Evolutionary conservation across 2,329 filamentous ascomycete species (phyloP).

Genomic region (Alternaria alternata): DNA sequence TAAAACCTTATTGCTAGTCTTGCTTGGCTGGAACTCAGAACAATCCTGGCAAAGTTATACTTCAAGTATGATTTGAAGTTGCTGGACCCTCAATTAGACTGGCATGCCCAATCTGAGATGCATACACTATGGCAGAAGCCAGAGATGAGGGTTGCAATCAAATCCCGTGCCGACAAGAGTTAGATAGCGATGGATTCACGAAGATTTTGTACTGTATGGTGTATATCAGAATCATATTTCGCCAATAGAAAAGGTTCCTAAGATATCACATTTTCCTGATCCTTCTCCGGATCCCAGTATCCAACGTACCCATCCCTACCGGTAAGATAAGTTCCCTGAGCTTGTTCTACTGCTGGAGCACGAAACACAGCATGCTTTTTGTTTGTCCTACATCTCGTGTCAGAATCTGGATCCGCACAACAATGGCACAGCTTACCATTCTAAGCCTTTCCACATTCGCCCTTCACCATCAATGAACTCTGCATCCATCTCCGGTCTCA

Average conservation of each 20-base stretch:
- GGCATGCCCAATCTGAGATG: neutral
- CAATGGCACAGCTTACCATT: neutral
- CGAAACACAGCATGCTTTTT: neutral
- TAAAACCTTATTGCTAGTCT: neutral
- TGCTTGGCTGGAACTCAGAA: neutral
- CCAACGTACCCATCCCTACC: neutral
- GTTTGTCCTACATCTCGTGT: neutral
- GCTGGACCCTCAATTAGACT: neutral
- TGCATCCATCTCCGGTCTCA: neutral
- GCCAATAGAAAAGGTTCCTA: neutral
- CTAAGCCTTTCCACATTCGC: neutral
- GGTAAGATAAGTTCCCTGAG: neutral
- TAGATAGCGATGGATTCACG: neutral
- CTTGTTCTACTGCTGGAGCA: neutral
- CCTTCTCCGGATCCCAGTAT: neutral
- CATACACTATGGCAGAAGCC: conserved; percentile 1
- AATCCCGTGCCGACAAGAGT: neutral
- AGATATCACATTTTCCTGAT: neutral
- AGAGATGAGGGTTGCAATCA: neutral
- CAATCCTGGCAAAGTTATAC: neutral
- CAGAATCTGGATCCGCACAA: neutral
- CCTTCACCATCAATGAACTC: neutral
- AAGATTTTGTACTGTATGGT: neutral
- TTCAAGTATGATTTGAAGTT: conserved; percentile 1
- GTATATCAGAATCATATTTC: no score